These are phyloP conservation scores for Trematosphaeria pertusa DNA, from an alignment of 2,329 filamentous ascomycete genomes.

Conservation along the genomic window DNA sequence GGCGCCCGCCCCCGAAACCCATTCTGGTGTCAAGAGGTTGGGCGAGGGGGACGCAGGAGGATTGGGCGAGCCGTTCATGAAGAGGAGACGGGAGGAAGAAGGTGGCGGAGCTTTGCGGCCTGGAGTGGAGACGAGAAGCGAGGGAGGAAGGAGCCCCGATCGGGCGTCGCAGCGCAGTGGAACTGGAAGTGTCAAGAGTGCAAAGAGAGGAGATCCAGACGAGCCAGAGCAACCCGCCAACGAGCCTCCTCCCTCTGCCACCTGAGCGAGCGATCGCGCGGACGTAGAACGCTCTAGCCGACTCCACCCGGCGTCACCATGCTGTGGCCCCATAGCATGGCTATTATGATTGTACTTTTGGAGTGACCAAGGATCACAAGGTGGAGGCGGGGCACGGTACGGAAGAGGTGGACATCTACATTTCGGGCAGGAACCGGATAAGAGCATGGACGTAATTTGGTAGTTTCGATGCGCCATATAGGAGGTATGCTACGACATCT, in stretches of 20 bases:
- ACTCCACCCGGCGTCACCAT: not conserved
- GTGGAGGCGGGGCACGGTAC: conserved; percentile 7
- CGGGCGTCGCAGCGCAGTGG: conserved; percentile 42
- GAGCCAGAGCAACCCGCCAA: conserved; percentile 30
- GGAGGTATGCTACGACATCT: conserved; percentile 6
- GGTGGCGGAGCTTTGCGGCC: conserved; percentile 22
- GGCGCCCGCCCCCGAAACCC: conserved; percentile 38
- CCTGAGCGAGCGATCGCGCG: conserved; percentile 18
- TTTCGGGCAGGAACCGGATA: conserved; percentile 39
- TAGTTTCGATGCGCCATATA: conserved; percentile 1
- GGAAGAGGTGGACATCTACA: conserved; percentile 21
- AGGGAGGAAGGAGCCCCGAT: conserved; percentile 42
- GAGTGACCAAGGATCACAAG: conserved; percentile 4
- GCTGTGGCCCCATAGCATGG: conserved; percentile 16
- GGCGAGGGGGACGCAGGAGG: conserved; percentile 30
- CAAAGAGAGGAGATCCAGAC: conserved; percentile 39
- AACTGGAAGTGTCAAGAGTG: conserved; percentile 43
- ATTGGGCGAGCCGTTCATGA: conserved; percentile 41
- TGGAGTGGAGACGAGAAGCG: conserved; percentile 36
- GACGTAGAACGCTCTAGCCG: too few species aligned
- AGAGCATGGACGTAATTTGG: conserved; percentile 23
- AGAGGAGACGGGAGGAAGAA: conserved; percentile 40
- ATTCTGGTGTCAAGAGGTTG: conserved; percentile 39
- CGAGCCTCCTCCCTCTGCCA: conserved; percentile 27
- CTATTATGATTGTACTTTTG: conserved; percentile 8